Evolutionary conservation across 2,329 filamentous ascomycete genomes (phyloP), one percentile per base, ranked within the genome.

Genomic region (Sporothrix schenckii): DNA sequence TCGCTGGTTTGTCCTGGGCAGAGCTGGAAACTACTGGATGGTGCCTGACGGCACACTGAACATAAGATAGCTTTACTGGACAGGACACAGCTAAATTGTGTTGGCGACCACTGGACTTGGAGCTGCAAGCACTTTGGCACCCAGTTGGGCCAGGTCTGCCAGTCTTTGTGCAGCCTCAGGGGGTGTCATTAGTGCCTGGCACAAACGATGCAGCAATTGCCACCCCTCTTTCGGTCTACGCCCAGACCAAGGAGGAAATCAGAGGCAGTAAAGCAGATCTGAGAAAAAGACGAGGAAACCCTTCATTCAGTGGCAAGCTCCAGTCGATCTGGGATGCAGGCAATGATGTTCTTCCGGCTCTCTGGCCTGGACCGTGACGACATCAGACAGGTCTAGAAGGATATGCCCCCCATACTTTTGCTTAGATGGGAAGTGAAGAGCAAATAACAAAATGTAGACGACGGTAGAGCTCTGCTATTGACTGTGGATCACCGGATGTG

Each of bases 21-120:
- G 24, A 50, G 24, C 60, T 70, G 69, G 69, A 66, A 39, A 44
- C 34, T 27, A 6, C 47, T 61, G 63, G 69, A 67, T 61, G 49
- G 50, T 67, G 41, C 63, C 53, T 47, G 63, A 60, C 69, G 30
- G n/a, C 50, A 27, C 50, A 50, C 52, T 66, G n/a, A 60, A 66
- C 7, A 14, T 13, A 60, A 66, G 2, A 14, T 13, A 27, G 24
- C 44, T 52, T 4, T 19, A 27, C 3, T 19, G 13, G 24, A 52
- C 69, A 56, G 41, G 69, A 30, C 11, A 34, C 19, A 13, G 54
- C 21, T 52, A 50, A 49, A 16, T 19, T 19, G 14, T 50, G 47
- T 6, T n/a, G 56, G 56, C 16, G 56, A 47, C 30, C n/a, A n/a
- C 21, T 50, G 14, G 21, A 27, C 58, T 39, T 61, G 58, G n/a